Conservation (phyloP, 2,329 filamentous ascomycete species). For the Aspergillus unguis region DNA sequence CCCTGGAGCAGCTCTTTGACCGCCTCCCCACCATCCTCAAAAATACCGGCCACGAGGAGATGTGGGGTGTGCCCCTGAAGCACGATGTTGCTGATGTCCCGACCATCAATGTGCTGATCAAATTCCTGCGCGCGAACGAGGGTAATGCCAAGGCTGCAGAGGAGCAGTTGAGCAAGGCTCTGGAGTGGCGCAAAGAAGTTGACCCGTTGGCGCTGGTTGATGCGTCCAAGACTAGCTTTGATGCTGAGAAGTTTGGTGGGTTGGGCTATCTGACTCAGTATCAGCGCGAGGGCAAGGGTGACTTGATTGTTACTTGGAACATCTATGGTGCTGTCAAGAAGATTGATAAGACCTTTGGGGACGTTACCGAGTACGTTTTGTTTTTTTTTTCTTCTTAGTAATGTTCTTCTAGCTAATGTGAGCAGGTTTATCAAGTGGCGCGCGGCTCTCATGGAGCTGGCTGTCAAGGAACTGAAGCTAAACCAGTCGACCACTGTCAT, state of each 20-base stretch:
- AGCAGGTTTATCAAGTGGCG: conserved; percentile 84
- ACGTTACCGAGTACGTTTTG: conserved; percentile 68
- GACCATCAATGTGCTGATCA: conserved; percentile 81
- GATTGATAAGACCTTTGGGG: conserved; percentile 74
- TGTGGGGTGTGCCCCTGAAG: conserved; percentile 77
- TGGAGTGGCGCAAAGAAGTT: conserved; percentile 77
- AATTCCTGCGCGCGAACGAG: conserved; percentile 88
- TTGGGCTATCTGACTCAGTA: conserved; percentile 80
- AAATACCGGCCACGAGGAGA: conserved; percentile 64
- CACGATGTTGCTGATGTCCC: conserved; percentile 56
- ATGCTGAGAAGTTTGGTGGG: conserved; percentile 67
- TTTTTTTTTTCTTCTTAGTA: background rate
- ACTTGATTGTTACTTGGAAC: conserved; percentile 79
- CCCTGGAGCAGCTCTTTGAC: conserved; percentile 56
- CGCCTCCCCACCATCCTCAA: conserved; percentile 58
- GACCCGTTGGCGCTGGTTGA: conserved; percentile 66
- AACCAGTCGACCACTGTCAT: conserved; percentile 67
- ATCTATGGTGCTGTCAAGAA: conserved; percentile 86
- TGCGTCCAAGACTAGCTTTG: conserved; percentile 54
- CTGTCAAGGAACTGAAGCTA: conserved; percentile 71
- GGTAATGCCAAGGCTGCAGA: conserved; percentile 70
- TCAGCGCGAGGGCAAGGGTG: conserved; percentile 47
- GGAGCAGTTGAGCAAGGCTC: conserved; percentile 72
- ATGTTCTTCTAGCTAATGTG: background rate
- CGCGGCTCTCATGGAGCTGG: conserved; percentile 84